Evolutionary conservation across 805 yeast genomes (phyloP).

Genomic region (Candida xiaguanensis): DNA sequence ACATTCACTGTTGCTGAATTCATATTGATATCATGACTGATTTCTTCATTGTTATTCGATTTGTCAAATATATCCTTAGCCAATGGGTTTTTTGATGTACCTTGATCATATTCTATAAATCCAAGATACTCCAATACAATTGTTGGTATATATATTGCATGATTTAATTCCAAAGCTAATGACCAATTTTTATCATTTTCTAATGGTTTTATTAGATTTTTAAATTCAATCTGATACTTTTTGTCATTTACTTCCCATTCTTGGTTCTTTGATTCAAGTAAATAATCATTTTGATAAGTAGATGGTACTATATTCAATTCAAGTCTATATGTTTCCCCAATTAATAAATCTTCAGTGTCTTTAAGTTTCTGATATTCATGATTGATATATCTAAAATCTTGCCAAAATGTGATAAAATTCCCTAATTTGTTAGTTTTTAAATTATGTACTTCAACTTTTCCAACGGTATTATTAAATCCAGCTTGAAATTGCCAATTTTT

Average conservation of each 20-base stretch:
- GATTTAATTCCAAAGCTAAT: conserved; percentile 21
- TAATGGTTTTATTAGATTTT: conserved; percentile 3
- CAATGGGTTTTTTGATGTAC: not conserved
- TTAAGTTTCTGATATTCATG: conserved; percentile 15
- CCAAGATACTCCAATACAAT: conserved; percentile 30
- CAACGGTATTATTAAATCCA: conserved; percentile 22
- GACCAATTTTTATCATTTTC: conserved; percentile 18
- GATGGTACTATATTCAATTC: conserved; percentile 19
- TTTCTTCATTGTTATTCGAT: conserved; percentile 6
- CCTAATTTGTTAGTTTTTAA: conserved; percentile 23
- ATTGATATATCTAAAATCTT: conserved; percentile 25
- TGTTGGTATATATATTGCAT: conserved; percentile 24
- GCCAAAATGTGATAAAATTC: conserved; percentile 34
- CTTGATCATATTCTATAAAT: not conserved
- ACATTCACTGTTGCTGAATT: conserved; percentile 4
- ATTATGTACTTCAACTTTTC: conserved; percentile 27
- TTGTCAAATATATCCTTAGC: conserved; percentile 4
- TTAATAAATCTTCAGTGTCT: conserved; percentile 4
- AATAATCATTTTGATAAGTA: conserved; percentile 11
- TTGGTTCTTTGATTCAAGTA: conserved; percentile 22
- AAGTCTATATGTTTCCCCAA: conserved; percentile 19
- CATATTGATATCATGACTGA: conserved; percentile 5
- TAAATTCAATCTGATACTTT: conserved; percentile 14
- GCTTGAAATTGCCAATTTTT: conserved; percentile 16
- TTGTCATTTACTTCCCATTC: conserved; percentile 10